phyloP scores from a whole-genome alignment of 2,329 filamentous ascomycete genomes.

The Trichoderma pleuroti region DNA sequence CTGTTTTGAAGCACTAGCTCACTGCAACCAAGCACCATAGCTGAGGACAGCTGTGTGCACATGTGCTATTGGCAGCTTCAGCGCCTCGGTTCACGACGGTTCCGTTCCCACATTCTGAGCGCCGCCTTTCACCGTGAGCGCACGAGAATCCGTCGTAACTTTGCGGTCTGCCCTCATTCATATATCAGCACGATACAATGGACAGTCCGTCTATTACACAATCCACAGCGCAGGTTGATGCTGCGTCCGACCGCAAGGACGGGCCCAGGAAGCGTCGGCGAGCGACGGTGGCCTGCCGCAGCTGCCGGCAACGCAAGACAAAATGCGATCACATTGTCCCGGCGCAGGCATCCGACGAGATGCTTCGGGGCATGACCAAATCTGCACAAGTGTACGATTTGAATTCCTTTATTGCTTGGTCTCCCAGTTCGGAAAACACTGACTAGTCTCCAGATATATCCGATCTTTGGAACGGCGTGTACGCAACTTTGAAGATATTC shows the following conservation, averaged over 20 bases:
- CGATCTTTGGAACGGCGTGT: slow-evolving; percentile 6
- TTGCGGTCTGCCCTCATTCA: not conserved
- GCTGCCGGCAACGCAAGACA: slow-evolving; percentile 12
- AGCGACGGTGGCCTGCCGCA: slow-evolving; percentile 12
- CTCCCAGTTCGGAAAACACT: not conserved
- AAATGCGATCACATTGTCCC: slow-evolving; percentile 16
- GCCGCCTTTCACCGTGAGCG: not conserved
- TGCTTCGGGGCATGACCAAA: slow-evolving; percentile 11
- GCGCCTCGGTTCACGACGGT: not conserved
- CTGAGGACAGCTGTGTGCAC: not conserved
- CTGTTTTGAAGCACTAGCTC: not conserved
- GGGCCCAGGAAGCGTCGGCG: slow-evolving; percentile 9
- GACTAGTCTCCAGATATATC: not conserved
- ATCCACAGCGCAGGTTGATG: not conserved
- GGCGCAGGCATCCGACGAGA: slow-evolving; percentile 10
- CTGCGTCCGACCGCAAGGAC: not conserved
- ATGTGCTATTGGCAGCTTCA: not conserved
- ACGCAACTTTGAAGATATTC: slow-evolving; percentile 8
- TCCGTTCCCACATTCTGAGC: not conserved
- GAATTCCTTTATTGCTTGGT: too few species aligned
- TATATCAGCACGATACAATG: not conserved
- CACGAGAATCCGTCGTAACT: not conserved
- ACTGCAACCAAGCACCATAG: not conserved
- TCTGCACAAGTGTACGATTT: slow-evolving; percentile 1
- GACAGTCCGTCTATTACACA: not conserved